A percentile compares a stretch with the other conserved stretches of the same genome.
phyloP scores from a whole-genome alignment of 2,329 filamentous ascomycete genomes.

The Trichoderma sp. region DNA sequence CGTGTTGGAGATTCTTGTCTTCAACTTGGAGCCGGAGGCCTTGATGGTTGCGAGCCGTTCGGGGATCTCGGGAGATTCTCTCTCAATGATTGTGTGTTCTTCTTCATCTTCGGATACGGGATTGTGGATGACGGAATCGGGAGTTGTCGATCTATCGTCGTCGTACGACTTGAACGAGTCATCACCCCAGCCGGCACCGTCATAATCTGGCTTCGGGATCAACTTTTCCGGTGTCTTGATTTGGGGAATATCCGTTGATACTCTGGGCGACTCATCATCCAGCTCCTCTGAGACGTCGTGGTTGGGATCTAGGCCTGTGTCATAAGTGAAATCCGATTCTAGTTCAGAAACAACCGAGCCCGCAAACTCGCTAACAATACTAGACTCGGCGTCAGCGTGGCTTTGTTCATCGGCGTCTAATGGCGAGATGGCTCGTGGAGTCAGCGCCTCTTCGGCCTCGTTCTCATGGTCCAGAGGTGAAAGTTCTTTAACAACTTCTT shows the following conservation, averaged over 20 bases:
- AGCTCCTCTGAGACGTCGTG: not conserved
- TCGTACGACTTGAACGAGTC: conserved; percentile 56
- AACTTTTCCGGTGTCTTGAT: conserved; percentile 52
- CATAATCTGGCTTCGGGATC: conserved; percentile 62
- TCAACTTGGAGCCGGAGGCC: conserved; percentile 80
- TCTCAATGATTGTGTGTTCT: conserved; percentile 39
- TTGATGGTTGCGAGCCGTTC: conserved; percentile 87
- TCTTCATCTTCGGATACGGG: conserved; percentile 55
- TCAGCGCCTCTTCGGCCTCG: conserved; percentile 50
- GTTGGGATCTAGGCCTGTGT: not conserved
- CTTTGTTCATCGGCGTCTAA: not conserved
- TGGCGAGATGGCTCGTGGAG: conserved; percentile 49
- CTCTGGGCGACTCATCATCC: conserved; percentile 5
- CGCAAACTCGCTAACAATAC: not conserved
- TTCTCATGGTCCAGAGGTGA: conserved; percentile 43
- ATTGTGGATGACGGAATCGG: conserved; percentile 88
- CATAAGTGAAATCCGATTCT: not conserved
- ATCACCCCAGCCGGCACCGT: conserved; percentile 63
- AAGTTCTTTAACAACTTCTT: not conserved
- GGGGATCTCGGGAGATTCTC: conserved; percentile 68
- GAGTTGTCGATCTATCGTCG: conserved; percentile 70
- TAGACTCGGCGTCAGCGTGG: not conserved
- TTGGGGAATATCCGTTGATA: conserved; percentile 31
- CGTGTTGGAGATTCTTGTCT: conserved; percentile 84
- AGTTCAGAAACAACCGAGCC: not conserved